These are phyloP conservation scores for Lepidium didymum DNA, from an alignment of 345 rosid species.

Conservation along the genomic window DNA sequence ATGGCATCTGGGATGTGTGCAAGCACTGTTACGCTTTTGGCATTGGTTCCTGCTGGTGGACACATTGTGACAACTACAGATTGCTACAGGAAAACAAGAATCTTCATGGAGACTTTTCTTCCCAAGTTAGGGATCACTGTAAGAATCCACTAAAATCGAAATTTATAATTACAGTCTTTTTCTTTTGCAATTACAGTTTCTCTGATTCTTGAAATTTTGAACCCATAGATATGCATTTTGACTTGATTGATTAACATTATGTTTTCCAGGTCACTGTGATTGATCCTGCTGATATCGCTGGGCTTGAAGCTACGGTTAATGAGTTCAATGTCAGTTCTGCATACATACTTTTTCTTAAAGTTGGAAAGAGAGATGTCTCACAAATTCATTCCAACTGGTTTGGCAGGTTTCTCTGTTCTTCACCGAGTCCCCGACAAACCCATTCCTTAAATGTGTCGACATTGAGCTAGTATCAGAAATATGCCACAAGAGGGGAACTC, in stretches of 20 bases:
- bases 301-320: slow-evolving; percentile 69
- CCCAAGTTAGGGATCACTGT: slow-evolving; percentile 94
- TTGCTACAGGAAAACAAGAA: slow-evolving; percentile 92
- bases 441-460: slow-evolving; percentile 92
- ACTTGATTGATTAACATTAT: background rate
- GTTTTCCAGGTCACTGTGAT: slow-evolving; percentile 80
- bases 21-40: slow-evolving; percentile 79
- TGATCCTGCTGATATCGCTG: slow-evolving; percentile 87
- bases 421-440: slow-evolving; percentile 95
- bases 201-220: background rate
- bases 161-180: background rate
- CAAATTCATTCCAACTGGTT: background rate
- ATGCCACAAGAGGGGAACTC: slow-evolving; percentile 80
- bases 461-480: slow-evolving; percentile 76
- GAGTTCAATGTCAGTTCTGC: slow-evolving; percentile 52
- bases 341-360: background rate
- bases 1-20: slow-evolving; percentile 99
- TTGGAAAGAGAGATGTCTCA: background rate
- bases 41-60: slow-evolving; percentile 97
- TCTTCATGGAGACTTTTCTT: slow-evolving; percentile 84
- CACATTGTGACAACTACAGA: slow-evolving; percentile 92
- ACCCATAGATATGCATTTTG: background rate
- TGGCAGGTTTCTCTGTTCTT: slow-evolving; percentile 87
- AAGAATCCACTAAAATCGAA: background rate
- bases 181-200: background rate